Evolutionary conservation across 176 grass and related monocot species (phyloP).

Genomic region (Urochloa ruziziensis): DNA sequence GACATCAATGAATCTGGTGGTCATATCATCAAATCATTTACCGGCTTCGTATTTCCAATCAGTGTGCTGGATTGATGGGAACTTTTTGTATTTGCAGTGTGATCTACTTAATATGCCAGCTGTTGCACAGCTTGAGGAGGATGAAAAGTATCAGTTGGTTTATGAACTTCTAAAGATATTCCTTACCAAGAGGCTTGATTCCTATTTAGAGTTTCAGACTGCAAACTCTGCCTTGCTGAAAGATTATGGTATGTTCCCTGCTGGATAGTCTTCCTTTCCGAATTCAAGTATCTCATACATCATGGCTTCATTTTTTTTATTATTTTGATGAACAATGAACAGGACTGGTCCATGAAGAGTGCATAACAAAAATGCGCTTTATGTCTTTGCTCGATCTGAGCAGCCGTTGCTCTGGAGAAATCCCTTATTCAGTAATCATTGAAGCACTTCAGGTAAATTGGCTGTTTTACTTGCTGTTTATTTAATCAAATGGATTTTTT

Average conservation of each 20-base stretch:
- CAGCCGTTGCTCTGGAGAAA: slow-evolving; percentile 56
- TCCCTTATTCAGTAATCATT: slow-evolving; percentile 82
- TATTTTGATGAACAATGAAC: background rate
- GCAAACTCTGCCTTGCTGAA: slow-evolving; percentile 66
- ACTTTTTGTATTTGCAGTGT: slow-evolving; percentile 66
- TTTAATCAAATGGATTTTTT: background rate
- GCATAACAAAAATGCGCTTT: slow-evolving; percentile 82
- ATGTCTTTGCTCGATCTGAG: slow-evolving; percentile 89
- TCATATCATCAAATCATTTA: background rate
- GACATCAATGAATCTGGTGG: background rate
- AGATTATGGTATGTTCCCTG: slow-evolving; percentile 56
- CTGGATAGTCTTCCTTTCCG: background rate
- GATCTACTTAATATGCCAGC: slow-evolving; percentile 88
- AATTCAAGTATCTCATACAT: background rate
- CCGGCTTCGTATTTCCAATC: background rate
- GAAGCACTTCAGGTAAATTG: slow-evolving; percentile 63
- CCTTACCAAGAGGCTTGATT: slow-evolving; percentile 70
- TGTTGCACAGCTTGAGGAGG: slow-evolving; percentile 78
- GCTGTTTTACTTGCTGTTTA: background rate
- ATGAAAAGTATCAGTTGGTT: slow-evolving; percentile 64
- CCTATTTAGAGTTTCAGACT: slow-evolving; percentile 79
- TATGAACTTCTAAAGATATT: slow-evolving; percentile 84
- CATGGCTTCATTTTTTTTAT: background rate
- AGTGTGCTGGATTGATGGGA: background rate
- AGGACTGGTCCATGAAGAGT: slow-evolving; percentile 83